A percentile compares a stretch with the other conserved stretches of the same genome.
phyloP scores from a whole-genome alignment of 495 filamentous ascomycete species.

The Tuber aestivum region DNA sequence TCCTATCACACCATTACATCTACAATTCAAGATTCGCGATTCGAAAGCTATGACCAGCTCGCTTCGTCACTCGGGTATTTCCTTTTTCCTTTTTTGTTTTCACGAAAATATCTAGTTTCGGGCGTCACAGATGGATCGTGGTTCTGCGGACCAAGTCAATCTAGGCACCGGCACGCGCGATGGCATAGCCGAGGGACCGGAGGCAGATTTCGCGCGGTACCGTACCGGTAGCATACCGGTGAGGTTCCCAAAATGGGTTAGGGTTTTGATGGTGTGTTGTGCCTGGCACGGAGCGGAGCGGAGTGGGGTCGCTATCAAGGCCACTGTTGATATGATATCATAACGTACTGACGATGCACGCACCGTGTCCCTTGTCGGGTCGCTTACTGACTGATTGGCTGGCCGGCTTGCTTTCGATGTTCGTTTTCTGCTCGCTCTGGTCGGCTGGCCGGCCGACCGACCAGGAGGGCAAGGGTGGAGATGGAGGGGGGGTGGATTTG shows the following conservation, averaged over 20 bases:
- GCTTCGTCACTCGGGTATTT: not conserved
- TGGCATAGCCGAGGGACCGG: not conserved
- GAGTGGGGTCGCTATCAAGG: not conserved
- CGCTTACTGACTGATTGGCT: not conserved
- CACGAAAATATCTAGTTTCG: not conserved
- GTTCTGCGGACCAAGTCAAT: no score
- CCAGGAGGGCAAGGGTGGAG: not conserved
- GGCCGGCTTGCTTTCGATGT: not conserved
- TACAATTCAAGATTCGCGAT: not conserved
- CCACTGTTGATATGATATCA: no score
- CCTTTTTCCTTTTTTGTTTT: not conserved
- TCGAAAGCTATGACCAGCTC: not conserved
- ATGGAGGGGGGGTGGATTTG: not conserved
- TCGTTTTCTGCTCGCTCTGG: not conserved
- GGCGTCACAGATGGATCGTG: not conserved
- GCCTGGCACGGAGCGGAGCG: not conserved
- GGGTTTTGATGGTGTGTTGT: not conserved
- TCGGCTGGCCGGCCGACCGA: not conserved
- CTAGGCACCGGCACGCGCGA: not conserved
- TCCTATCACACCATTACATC: not conserved
- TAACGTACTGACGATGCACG: no score
- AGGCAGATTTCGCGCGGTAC: no score
- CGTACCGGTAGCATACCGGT: not conserved
- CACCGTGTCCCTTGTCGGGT: no score
- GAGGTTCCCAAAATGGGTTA: not conserved